Percentiles rank a stretch among this genome's conserved stretches.
phyloP scores from a whole-genome alignment of 1,139 yeast species.

The Geotrichum cucujoidarum region DNA sequence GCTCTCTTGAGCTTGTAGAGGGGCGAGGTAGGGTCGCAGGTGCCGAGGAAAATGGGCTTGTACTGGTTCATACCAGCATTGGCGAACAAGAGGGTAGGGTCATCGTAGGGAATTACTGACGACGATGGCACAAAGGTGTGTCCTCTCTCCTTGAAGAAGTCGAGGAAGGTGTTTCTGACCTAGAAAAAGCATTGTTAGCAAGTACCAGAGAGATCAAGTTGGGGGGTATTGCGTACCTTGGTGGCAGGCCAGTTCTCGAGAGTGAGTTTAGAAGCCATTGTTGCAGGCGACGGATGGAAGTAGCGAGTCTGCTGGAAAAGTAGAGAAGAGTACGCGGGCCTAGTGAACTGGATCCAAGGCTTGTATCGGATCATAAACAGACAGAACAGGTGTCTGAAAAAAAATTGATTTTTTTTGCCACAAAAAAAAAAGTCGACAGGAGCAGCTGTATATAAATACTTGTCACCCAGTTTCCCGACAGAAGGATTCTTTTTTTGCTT shows the following conservation, averaged over 20 bases:
- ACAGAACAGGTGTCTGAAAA: slow-evolving; percentile 1
- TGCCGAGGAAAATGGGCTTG: slow-evolving; percentile 93
- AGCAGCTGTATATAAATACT: too few relatives aligned
- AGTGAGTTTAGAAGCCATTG: slow-evolving; percentile 10
- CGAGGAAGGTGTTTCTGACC: slow-evolving; percentile 84
- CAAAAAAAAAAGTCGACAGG: too few relatives aligned
- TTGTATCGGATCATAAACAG: slow-evolving; percentile 6
- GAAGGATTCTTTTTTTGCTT: too few relatives aligned
- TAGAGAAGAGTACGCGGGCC: background rate
- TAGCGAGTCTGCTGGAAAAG: background rate
- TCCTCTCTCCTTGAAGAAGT: slow-evolving; percentile 60
- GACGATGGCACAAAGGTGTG: slow-evolving; percentile 89
- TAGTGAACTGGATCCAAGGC: slow-evolving; percentile 7
- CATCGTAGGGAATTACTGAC: slow-evolving; percentile 95
- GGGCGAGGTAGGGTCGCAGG: slow-evolving; percentile 90
- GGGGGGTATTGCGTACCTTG: slow-evolving; percentile 10
- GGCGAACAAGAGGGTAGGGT: slow-evolving; percentile 90
- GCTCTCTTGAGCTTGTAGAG: slow-evolving; percentile 83
- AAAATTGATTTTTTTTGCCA: too few relatives aligned
- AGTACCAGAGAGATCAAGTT: background rate
- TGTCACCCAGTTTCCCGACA: too few relatives aligned
- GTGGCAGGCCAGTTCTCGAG: slow-evolving; percentile 24
- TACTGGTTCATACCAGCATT: slow-evolving; percentile 99
- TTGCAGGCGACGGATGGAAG: background rate
- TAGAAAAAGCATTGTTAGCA: slow-evolving; percentile 24